A percentile compares a stretch with the other conserved stretches of the same genome.
Evolutionary conservation across 1,139 yeast genomes (phyloP).

Genomic region (Pichia sp.): DNA sequence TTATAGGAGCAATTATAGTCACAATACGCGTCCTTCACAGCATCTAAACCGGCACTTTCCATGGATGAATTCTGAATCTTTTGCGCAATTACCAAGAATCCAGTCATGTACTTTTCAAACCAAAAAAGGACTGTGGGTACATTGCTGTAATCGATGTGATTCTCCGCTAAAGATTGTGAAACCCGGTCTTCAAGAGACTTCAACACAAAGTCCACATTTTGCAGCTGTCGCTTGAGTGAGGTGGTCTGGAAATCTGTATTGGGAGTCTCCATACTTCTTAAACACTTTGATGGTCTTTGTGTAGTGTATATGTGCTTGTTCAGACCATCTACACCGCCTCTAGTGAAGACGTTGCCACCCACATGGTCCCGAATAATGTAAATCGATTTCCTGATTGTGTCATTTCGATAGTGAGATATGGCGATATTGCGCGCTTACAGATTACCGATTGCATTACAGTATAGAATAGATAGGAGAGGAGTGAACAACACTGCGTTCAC

Average conservation of each 20-base stretch:
- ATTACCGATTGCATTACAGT: too few relatives aligned
- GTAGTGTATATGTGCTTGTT: too few relatives aligned
- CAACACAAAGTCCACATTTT: conserved; percentile 6
- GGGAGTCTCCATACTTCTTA: conserved; percentile 5
- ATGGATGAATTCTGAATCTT: background rate
- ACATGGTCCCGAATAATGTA: too few relatives aligned
- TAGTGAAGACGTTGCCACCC: too few relatives aligned
- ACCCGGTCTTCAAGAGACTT: conserved; percentile 5
- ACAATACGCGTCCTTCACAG: conserved; percentile 6
- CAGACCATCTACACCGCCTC: too few relatives aligned
- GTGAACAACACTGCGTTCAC: too few relatives aligned
- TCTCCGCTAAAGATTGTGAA: conserved; percentile 1
- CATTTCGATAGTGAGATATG: too few relatives aligned
- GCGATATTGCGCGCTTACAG: too few relatives aligned
- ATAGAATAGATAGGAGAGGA: too few relatives aligned
- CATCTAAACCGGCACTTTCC: conserved; percentile 6
- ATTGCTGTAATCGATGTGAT: conserved; percentile 1
- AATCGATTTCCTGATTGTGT: too few relatives aligned
- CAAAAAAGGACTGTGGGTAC: background rate
- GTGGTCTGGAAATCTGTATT: conserved; percentile 6
- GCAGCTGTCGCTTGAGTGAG: conserved; percentile 6
- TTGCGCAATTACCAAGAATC: background rate
- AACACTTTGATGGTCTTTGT: too few relatives aligned
- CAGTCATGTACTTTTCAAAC: conserved; percentile 1
- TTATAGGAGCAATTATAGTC: conserved; percentile 3